Conservation (phyloP, 2,329 filamentous ascomycete species). For the Claviceps sp. region DNA sequence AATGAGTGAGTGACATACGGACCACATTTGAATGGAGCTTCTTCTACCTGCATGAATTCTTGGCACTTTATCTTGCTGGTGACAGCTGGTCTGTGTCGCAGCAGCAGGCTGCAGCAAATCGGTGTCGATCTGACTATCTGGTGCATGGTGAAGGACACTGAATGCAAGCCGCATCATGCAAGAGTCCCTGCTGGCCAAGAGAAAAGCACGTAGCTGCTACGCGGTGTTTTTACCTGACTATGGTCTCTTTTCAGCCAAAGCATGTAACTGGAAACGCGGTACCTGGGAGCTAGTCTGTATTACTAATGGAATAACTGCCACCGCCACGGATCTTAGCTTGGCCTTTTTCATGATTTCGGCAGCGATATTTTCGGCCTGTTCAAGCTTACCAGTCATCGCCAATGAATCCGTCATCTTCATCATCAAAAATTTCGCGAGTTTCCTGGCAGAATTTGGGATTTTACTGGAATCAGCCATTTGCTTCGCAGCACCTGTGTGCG, state of each 20-base stretch:
- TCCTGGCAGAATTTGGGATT: not conserved
- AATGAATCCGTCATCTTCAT: not conserved
- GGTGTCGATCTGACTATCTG: not conserved
- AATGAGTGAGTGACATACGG: not conserved
- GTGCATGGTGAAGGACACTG: no score
- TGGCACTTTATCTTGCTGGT: not conserved
- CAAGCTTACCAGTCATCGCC: not conserved
- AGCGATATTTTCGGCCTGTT: not conserved
- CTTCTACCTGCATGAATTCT: not conserved
- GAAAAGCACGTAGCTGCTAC: not conserved
- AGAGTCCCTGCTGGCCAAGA: not conserved
- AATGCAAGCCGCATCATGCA: not conserved
- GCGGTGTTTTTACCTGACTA: not conserved
- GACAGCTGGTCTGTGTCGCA: not conserved
- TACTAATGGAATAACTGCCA: not conserved
- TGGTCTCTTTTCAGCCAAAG: not conserved
- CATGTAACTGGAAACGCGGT: not conserved
- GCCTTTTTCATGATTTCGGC: not conserved
- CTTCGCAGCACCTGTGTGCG: not conserved
- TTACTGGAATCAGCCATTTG: not conserved
- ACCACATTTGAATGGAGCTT: not conserved
- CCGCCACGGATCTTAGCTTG: not conserved
- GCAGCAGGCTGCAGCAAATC: no score
- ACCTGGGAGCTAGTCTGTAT: no score
- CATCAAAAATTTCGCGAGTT: conserved; percentile 3